Evolutionary conservation across 192 early-diverging fungal genomes (phyloP).

Genomic region (Linnemannia schmuckeri): DNA sequence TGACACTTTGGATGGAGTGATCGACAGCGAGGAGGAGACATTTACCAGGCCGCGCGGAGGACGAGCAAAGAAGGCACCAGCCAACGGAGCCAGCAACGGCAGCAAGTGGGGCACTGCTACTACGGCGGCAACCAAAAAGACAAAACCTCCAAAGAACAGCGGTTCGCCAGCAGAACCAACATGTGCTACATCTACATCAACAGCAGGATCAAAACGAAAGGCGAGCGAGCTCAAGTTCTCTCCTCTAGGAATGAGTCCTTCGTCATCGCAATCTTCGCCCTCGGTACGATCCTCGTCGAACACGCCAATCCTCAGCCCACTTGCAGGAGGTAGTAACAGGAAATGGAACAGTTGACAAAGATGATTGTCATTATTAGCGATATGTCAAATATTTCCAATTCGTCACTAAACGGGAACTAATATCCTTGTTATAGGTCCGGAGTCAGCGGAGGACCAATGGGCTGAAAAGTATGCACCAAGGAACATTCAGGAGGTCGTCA

Average conservation of each 20-base stretch:
- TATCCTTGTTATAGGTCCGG: neutral
- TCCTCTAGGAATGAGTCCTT: neutral
- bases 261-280: slow-evolving; percentile 22
- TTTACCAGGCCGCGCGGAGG: neutral
- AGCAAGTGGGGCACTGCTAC: neutral
- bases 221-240: slow-evolving; percentile 17
- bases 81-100: neutral
- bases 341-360: neutral
- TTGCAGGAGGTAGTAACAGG: neutral
- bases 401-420: neutral
- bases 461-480: slow-evolving; percentile 44
- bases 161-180: neutral
- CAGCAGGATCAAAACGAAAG: slow-evolving; percentile 11
- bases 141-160: neutral
- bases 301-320: neutral
- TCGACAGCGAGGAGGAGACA: neutral
- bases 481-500: slow-evolving; percentile 59
- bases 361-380: neutral
- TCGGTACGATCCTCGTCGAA: neutral
- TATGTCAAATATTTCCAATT: neutral
- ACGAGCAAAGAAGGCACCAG: neutral
- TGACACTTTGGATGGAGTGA: neutral
- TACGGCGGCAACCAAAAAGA: neutral
- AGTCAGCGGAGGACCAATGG: slow-evolving; percentile 29
- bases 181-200: neutral